phyloP scores from a whole-genome alignment of 1,284 basidiomycete species.

The Mycena citricolor region DNA sequence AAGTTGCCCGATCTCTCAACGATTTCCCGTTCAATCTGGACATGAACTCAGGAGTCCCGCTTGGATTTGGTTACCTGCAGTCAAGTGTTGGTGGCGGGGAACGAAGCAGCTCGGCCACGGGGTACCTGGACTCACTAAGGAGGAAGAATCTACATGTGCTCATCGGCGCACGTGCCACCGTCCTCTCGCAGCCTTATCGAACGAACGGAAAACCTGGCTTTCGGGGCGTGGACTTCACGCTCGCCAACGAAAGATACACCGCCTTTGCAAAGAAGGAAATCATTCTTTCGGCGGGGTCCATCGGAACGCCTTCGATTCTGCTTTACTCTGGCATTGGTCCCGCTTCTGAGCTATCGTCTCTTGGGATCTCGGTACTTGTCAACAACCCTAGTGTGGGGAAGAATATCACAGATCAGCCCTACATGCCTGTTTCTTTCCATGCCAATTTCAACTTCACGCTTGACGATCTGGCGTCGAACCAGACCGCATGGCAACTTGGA shows the following conservation, averaged over 20 bases:
- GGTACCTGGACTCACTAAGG: conserved; percentile 27
- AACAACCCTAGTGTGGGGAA: conserved; percentile 32
- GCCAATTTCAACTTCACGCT: conserved; percentile 22
- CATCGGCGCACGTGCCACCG: conserved; percentile 29
- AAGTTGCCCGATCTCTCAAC: conserved; percentile 7
- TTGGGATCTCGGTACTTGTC: conserved; percentile 27
- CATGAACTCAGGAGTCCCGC: conserved; percentile 20
- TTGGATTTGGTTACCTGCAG: conserved; percentile 13
- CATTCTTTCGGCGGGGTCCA: conserved; percentile 33
- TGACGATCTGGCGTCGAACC: conserved; percentile 14
- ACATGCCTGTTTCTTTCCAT: conserved; percentile 15
- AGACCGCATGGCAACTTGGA: conserved; percentile 2
- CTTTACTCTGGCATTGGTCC: conserved; percentile 34
- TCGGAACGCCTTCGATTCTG: conserved; percentile 31
- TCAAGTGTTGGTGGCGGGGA: conserved; percentile 19
- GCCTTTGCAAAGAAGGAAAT: conserved; percentile 28
- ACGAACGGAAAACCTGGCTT: not conserved
- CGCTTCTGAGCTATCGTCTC: conserved; percentile 17
- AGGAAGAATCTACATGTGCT: conserved; percentile 32
- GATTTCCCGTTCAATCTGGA: conserved; percentile 25
- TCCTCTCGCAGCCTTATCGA: conserved; percentile 2
- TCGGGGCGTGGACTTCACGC: conserved; percentile 1
- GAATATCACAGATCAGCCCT: conserved; percentile 29
- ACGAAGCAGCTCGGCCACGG: conserved; percentile 31
- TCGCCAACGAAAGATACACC: not conserved